These are phyloP conservation scores for Nicotiana sylvestris DNA, from an alignment of 257 asterid genomes.

Conservation along the genomic window DNA sequence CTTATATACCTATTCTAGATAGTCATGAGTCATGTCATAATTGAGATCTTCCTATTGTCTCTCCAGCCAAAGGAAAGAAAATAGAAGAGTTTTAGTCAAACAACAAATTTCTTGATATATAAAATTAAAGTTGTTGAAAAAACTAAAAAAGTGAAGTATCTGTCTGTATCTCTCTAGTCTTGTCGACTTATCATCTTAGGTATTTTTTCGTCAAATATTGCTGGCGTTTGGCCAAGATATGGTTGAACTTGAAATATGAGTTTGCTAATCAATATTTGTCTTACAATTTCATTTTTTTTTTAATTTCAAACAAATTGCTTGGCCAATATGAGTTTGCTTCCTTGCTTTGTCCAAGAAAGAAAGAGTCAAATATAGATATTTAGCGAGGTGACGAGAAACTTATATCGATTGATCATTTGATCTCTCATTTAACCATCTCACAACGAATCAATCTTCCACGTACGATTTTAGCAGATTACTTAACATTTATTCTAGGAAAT, in stretches of 20 bases:
- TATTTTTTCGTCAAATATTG: no score
- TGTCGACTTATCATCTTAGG: neutral
- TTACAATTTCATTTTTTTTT: no score
- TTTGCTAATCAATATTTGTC: neutral
- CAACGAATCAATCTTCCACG: neutral
- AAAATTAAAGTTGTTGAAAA: neutral
- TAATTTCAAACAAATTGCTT: no score
- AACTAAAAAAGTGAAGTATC: neutral
- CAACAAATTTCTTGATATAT: neutral
- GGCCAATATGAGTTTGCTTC: no score
- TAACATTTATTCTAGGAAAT: no score
- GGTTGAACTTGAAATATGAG: no score
- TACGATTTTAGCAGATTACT: no score
- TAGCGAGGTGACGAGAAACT: neutral
- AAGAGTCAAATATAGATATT: no score
- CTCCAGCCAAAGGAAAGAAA: neutral
- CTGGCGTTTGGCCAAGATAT: no score
- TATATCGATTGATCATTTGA: neutral
- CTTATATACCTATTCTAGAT: neutral
- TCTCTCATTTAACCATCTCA: neutral
- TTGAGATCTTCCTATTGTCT: neutral
- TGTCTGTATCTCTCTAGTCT: no score
- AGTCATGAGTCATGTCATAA: neutral
- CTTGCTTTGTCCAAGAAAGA: no score
- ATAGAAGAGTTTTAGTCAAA: neutral